Evolutionary conservation across 345 rosid genomes (phyloP).

Genomic region (Populus nigra): DNA sequence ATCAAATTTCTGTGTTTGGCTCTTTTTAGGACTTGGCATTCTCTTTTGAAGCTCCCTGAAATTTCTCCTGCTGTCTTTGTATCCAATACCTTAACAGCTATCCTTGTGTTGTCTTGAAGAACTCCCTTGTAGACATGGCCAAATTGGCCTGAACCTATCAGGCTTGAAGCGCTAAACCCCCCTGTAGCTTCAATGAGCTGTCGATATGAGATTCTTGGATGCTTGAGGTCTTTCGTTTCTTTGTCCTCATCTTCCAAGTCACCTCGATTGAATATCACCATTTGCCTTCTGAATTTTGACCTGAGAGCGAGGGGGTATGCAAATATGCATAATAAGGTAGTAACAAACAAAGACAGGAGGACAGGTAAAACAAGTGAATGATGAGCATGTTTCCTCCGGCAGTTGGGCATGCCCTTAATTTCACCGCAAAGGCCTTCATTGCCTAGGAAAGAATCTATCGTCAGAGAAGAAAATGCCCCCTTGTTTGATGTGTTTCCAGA

Average conservation of each 20-base stretch:
- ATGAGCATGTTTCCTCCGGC: conserved; percentile 43
- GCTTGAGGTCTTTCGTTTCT: conserved; percentile 42
- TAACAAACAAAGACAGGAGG: conserved; percentile 49
- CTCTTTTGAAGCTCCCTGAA: conserved; percentile 69
- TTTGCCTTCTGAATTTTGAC: conserved; percentile 43
- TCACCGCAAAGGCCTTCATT: conserved; percentile 68
- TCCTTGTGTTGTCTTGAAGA: conserved; percentile 65
- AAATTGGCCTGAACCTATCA: conserved; percentile 78
- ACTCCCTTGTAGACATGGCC: conserved; percentile 87
- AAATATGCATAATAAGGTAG: conserved; percentile 46
- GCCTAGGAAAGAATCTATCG: conserved; percentile 64
- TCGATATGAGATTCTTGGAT: conserved; percentile 62
- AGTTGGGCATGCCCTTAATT: conserved; percentile 63
- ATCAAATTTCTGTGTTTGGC: conserved; percentile 85
- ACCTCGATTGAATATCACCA: conserved; percentile 29
- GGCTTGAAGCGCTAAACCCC: conserved; percentile 61
- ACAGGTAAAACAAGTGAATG: conserved; percentile 47
- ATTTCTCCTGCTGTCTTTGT: conserved; percentile 44
- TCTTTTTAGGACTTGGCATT: conserved; percentile 70
- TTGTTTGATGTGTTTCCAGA: conserved; percentile 57
- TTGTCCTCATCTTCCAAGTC: conserved; percentile 53
- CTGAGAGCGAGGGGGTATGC: conserved; percentile 40
- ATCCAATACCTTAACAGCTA: conserved; percentile 81
- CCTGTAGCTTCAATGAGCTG: conserved; percentile 79
- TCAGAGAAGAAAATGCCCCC: conserved; percentile 61